Evolutionary conservation across 2,329 filamentous ascomycete species (phyloP).

Genomic region (Stagonosporopsis rhizophila): DNA sequence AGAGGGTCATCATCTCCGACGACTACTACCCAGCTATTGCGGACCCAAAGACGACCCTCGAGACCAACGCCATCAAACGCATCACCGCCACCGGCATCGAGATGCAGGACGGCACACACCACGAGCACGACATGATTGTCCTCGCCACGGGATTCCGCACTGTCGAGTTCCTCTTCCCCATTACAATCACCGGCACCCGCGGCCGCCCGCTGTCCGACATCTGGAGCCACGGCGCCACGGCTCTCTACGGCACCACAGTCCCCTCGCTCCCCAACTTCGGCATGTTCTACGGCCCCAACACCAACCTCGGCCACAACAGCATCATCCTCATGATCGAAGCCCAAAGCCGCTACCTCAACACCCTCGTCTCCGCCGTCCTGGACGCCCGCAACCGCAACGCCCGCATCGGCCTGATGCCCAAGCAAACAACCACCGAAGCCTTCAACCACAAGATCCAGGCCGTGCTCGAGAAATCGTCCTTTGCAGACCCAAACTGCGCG

Average conservation of each 20-base stretch:
- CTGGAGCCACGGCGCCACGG: conserved; percentile 62
- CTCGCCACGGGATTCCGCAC: conserved; percentile 67
- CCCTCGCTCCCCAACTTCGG: conserved; percentile 63
- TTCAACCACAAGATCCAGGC: conserved; percentile 59
- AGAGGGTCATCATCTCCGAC: conserved; percentile 62
- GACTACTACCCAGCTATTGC: conserved; percentile 63
- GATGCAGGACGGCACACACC: conserved; percentile 50
- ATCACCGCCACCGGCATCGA: conserved; percentile 58
- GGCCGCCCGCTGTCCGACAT: conserved; percentile 56
- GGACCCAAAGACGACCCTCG: conserved; percentile 57
- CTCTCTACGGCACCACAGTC: conserved; percentile 60
- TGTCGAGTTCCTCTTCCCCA: conserved; percentile 65
- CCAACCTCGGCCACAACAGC: conserved; percentile 61
- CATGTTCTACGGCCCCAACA: conserved; percentile 67
- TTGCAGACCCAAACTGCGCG: conserved; percentile 62
- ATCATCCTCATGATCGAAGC: conserved; percentile 70
- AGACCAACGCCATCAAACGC: conserved; percentile 57
- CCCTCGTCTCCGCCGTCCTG: conserved; percentile 58
- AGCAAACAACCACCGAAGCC: conserved; percentile 44
- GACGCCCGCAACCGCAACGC: conserved; percentile 51
- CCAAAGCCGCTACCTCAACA: conserved; percentile 62
- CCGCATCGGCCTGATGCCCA: conserved; percentile 57
- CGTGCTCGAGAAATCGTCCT: conserved; percentile 53
- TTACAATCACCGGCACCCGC: conserved; percentile 58
- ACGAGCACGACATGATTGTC: conserved; percentile 63